Conservation (phyloP, 192 early-diverging fungal genomes). For the Chytriomyces hyalinus region DNA sequence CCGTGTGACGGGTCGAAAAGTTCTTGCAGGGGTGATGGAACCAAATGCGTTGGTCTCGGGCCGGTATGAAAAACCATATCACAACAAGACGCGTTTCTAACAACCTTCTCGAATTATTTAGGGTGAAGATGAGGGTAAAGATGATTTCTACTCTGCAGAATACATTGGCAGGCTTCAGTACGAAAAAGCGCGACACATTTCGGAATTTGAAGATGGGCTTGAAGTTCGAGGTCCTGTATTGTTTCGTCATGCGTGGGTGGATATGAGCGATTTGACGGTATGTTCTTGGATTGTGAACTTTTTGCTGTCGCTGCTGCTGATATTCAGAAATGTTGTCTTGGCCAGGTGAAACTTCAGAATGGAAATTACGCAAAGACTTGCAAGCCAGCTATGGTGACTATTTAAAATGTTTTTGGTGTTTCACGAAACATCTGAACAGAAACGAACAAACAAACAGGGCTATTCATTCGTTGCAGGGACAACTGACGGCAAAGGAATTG, state of each 20-base stretch:
- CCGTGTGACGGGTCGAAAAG: slow-evolving; percentile 50
- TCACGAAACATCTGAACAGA: no score
- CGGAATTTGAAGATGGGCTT: slow-evolving; percentile 1
- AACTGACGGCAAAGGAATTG: slow-evolving; percentile 57
- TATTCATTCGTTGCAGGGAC: slow-evolving; percentile 60
- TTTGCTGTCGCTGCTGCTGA: not conserved
- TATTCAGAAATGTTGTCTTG: no score
- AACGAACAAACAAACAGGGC: slow-evolving; percentile 23
- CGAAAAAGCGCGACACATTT: slow-evolving; percentile 38
- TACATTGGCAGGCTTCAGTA: slow-evolving; percentile 49
- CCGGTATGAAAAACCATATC: slow-evolving; percentile 23
- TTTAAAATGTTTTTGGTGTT: not conserved
- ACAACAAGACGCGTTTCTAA: no score
- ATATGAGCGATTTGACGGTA: slow-evolving; percentile 42
- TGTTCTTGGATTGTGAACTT: no score
- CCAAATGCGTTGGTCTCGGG: slow-evolving; percentile 49
- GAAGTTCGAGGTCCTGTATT: not conserved
- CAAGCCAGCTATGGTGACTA: slow-evolving; percentile 40
- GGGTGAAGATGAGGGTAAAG: slow-evolving; percentile 45
- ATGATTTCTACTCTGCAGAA: slow-evolving; percentile 42
- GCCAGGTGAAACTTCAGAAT: slow-evolving; percentile 28
- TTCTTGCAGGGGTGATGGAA: slow-evolving; percentile 43
- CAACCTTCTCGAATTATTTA: not conserved
- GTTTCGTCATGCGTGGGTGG: slow-evolving; percentile 53
- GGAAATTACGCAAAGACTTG: slow-evolving; percentile 37